These are phyloP conservation scores for Yarrowia sp. DNA, from an alignment of 805 yeast genomes.

Conservation along the genomic window DNA sequence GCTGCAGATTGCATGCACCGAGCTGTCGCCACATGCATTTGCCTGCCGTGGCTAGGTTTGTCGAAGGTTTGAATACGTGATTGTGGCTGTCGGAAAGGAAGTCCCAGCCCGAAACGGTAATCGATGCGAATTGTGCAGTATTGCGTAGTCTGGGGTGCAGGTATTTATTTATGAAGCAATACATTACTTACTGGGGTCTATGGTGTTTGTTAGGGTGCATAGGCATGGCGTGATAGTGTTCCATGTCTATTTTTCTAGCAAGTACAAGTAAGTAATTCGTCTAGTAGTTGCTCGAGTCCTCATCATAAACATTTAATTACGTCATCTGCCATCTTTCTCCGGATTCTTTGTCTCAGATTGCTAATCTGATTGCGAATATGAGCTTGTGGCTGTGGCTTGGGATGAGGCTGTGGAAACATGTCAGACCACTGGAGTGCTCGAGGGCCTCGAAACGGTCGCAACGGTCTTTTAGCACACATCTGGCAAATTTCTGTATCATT, in stretches of 20 bases:
- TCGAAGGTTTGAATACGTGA: neutral
- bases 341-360: neutral
- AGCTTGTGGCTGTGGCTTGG: constrained; percentile 7
- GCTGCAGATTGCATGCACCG: constrained; percentile 17
- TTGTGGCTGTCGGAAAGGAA: neutral
- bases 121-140: neutral
- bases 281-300: too few relatives aligned
- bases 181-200: too few relatives aligned
- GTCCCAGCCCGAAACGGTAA: neutral
- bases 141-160: neutral
- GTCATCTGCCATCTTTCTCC: too few relatives aligned
- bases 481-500: too few relatives aligned
- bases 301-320: too few relatives aligned
- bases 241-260: too few relatives aligned
- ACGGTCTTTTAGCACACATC: neutral
- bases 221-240: too few relatives aligned
- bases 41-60: constrained; percentile 8
- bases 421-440: neutral
- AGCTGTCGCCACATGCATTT: constrained; percentile 14
- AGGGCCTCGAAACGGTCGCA: neutral
- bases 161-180: too few relatives aligned
- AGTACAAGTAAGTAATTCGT: too few relatives aligned
- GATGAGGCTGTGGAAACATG: neutral
- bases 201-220: too few relatives aligned
- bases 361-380: constrained; percentile 2